Base-by-base conservation (phyloP, 148 eudicot genomes). In the Cornus controversa region DNA sequence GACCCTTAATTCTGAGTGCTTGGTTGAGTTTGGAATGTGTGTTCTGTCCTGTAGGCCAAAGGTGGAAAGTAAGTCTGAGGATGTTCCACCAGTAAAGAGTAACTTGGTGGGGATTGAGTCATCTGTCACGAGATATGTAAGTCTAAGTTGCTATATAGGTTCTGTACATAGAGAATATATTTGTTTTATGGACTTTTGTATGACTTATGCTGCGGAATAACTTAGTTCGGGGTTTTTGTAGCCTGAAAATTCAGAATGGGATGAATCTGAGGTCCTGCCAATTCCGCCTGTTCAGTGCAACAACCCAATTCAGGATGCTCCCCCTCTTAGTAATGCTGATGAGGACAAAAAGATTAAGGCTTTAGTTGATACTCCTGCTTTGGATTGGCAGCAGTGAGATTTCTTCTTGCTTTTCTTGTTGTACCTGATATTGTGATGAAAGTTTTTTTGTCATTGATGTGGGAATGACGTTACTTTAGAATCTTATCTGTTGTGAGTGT, bases 261-360 rank as follows among this genome's bases (percentile, higher is more conserved):
- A 91, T 83, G 96, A 87, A 73, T 95, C 96, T 77, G 93, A 91
- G 77, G 80, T 80, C 10, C 69, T 74, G 31, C 81, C 90, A 47
- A 81, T 80, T 73, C 88, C 10, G 8, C 50, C 4, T 31, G 34
- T 80, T 73, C 87, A 83, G 80, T 58, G 87, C 14, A 86, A 82
- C 85, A 87, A 86, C 82, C 84, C 73, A 31, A 80, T 85, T 70
- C 96, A 85, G 67, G 91, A 90, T 78, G 88, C 89, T 76, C 83
- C 88, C 54, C 85, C 90, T 66, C 80, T 88, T 13, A 90, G 87
- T 80, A 85, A 91, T 86, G 93, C 79, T 73, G 97, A 95, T 13
- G 93, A 95, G 89, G 96, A 93, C 77, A 89, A 82, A 80, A 95
- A 90, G 82, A 86, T 93, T 36, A 86, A 87, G 80, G 93, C 96